Conservation (phyloP, 2,329 filamentous ascomycete genomes). For the Magnaporthiopsis incrustans region DNA sequence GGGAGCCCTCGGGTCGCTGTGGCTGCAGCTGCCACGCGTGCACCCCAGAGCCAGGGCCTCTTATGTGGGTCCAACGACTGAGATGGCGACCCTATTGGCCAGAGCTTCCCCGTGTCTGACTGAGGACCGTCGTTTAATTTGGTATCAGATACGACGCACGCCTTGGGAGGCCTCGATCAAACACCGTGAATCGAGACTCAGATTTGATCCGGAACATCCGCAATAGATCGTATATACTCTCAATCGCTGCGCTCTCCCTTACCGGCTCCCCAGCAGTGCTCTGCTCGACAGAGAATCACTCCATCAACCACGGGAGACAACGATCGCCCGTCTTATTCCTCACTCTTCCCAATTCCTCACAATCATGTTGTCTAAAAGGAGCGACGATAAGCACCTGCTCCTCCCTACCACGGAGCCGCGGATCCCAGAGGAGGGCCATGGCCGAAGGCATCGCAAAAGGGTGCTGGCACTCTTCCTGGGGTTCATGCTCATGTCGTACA, state of each 20-base stretch:
- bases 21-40: neutral
- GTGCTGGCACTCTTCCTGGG: neutral
- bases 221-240: neutral
- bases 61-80: neutral
- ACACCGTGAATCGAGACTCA: neutral
- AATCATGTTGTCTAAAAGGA: neutral
- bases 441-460: neutral
- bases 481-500: neutral
- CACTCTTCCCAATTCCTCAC: too few relatives aligned
- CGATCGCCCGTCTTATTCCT: too few relatives aligned
- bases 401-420: neutral
- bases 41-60: too few relatives aligned
- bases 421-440: neutral
- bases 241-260: neutral
- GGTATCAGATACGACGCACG: neutral
- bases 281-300: neutral
- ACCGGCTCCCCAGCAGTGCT: neutral
- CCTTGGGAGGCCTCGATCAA: neutral
- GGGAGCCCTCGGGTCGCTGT: neutral
- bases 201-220: neutral
- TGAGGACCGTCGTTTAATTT: too few relatives aligned
- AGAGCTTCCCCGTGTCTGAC: neutral
- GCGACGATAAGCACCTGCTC: neutral
- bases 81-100: neutral
- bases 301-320: too few relatives aligned